phyloP scores from a whole-genome alignment of 306 rosid genomes.

The Urtica urens region DNA sequence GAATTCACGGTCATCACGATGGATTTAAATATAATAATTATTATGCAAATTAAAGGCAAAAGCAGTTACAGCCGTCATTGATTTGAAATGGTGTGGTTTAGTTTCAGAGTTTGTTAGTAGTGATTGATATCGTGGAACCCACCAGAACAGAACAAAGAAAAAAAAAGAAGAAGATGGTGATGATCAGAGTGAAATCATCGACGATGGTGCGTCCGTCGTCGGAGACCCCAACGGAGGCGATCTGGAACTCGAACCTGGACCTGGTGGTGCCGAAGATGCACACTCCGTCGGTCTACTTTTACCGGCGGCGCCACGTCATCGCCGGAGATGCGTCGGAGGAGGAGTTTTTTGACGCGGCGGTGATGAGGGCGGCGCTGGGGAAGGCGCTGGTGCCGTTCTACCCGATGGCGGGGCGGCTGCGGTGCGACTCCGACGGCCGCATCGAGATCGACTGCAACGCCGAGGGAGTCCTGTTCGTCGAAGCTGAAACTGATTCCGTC shows the following conservation, averaged over 20 bases:
- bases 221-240: constrained; percentile 33
- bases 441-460: constrained; percentile 64
- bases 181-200: constrained; percentile 37
- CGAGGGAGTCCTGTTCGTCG: constrained; percentile 64
- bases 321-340: constrained; percentile 16
- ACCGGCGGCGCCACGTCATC: constrained; percentile 26
- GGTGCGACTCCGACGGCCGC: constrained; percentile 55
- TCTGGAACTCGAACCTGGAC: constrained; percentile 82
- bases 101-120: too few relatives aligned
- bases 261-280: constrained; percentile 56
- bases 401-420: constrained; percentile 73
- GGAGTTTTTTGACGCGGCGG: constrained; percentile 37
- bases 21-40: too few relatives aligned
- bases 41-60: too few relatives aligned
- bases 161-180: constrained; percentile 24
- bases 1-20: too few relatives aligned
- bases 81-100: too few relatives aligned
- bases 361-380: constrained; percentile 47
- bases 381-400: constrained; percentile 66
- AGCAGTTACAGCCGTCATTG: too few relatives aligned
- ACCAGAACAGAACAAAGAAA: not conserved
- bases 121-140: too few relatives aligned
- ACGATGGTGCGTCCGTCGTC: constrained; percentile 60
- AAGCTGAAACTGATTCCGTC: constrained; percentile 37
- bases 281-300: constrained; percentile 74